These are phyloP conservation scores for Hortaea werneckii DNA, from an alignment of 2,329 filamentous ascomycete genomes.

Conservation along the genomic window DNA sequence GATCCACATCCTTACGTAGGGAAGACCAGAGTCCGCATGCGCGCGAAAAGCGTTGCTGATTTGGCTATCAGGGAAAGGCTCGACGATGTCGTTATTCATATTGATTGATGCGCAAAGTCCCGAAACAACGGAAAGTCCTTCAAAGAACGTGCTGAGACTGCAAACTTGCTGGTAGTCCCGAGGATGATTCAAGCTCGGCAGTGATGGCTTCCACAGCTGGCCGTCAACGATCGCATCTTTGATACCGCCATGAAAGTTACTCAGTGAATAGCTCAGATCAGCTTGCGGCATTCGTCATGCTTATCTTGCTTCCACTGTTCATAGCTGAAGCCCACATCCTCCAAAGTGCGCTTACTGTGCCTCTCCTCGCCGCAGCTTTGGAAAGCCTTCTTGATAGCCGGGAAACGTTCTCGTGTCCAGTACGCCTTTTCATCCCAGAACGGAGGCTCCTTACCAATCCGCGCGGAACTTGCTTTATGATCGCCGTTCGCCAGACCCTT, in stretches of 20 bases:
- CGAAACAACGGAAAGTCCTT: no score
- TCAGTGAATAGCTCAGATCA: neutral
- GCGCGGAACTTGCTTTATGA: slow-evolving; percentile 16
- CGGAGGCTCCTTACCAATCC: slow-evolving; percentile 55
- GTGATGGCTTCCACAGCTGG: no score
- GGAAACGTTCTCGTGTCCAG: slow-evolving; percentile 61
- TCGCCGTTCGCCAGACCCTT: neutral
- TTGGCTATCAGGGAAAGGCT: neutral
- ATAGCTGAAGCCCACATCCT: slow-evolving; percentile 53
- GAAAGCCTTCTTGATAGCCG: slow-evolving; percentile 63
- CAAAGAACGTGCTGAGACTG: no score
- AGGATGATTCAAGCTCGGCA: no score
- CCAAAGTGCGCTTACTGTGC: slow-evolving; percentile 49
- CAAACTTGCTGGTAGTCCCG: no score
- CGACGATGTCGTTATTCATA: neutral
- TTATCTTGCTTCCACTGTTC: slow-evolving; percentile 21
- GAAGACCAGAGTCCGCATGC: neutral
- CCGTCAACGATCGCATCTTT: no score
- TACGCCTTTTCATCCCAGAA: slow-evolving; percentile 60
- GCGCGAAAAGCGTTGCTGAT: neutral
- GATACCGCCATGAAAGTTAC: no score
- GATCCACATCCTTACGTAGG: neutral
- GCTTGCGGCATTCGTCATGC: neutral
- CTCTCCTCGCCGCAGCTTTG: slow-evolving; percentile 51
- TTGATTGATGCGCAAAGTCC: no score